phyloP scores from a whole-genome alignment of 108 stramenopile genomes.

The Nitzschia palea region DNA sequence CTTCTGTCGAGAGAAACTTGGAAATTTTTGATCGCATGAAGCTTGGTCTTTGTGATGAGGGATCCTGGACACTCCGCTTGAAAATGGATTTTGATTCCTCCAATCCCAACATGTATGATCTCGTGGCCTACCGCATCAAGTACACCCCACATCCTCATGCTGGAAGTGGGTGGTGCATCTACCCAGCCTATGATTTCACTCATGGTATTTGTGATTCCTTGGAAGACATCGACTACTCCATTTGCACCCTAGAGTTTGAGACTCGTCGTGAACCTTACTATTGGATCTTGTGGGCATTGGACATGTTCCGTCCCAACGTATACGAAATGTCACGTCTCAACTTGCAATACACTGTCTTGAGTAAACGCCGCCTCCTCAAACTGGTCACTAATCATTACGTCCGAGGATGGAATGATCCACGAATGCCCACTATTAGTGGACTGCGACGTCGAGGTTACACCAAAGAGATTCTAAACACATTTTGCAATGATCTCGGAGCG shows the following conservation, averaged over 20 bases:
- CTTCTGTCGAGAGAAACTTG: conserved; percentile 87
- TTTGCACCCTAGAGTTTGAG: conserved; percentile 99
- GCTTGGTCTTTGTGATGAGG: conserved; percentile 89
- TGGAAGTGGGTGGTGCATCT: conserved; percentile 97
- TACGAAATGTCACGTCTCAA: conserved; percentile 94
- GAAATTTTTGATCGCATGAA: conserved; percentile 93
- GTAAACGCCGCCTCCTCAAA: conserved; percentile 95
- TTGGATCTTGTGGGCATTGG: conserved; percentile 97
- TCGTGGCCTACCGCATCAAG: conserved; percentile 95
- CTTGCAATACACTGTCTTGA: conserved; percentile 92
- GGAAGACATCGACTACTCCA: conserved; percentile 98
- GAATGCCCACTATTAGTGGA: conserved; percentile 97
- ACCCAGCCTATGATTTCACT: conserved; percentile 98
- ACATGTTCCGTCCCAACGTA: conserved; percentile 94
- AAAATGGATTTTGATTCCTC: conserved; percentile 96
- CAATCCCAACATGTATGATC: conserved; percentile 98
- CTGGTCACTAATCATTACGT: conserved; percentile 80
- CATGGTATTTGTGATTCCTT: conserved; percentile 97
- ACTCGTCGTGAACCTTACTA: conserved; percentile 96
- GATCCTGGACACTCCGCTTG: conserved; percentile 90
- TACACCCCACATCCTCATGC: conserved; percentile 95
- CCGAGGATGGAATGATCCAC: conserved; percentile 97
- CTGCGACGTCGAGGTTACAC: conserved; percentile 96
- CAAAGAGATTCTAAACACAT: conserved; percentile 88
- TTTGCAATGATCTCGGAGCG: conserved; percentile 96